Evolutionary conservation across 2,329 filamentous ascomycete genomes (phyloP), one percentile per base, ranked within the genome.

Genomic region (Plenodomus biglobosus): DNA sequence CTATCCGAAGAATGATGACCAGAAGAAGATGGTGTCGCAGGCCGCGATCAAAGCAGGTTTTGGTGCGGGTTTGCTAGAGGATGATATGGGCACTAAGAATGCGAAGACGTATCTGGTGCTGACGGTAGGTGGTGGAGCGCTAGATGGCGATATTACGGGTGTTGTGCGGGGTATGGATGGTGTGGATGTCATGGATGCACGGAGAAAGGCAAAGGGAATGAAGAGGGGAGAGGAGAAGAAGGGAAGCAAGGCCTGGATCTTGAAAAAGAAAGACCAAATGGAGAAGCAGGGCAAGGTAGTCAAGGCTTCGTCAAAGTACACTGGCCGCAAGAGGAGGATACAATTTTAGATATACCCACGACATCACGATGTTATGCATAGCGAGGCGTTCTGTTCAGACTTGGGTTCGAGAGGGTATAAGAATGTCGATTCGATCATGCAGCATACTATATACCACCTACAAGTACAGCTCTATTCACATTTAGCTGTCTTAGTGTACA

Each of bases 51-150:
- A 88, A 67, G 94, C 94, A 1, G 94, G 94, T 0, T 99, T 99
- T 65, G 92, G 94, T 40, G 94, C 94, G 0, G 94, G 94, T 75
- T 81, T 99, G 27, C 77, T 99, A 40, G 92, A 97, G 73, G 94
- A 99, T 73, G 92, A 97, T 70, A 89, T 89, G 0, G 92, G 91
- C 37, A 99, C 94, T 32, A 99, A 99, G 80, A 96, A 92, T 68
- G 85, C 87, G 59, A 99, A 99, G 78, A 78, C 95, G n/a, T 99
- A 99, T 70, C 79, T 99, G 2, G 92, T 99, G 0, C 76, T 99
- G 24, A 96, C 91, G 0, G 94, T 96, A 1, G 94, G 92, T 24
- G 80, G 82, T 1, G 87, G 88, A 8, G 80, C 82, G 40, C 50
- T 81, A 38, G 71, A 69, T 40, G 79, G 78, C 8, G 92, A 96